phyloP scores from a whole-genome alignment of 2,329 filamentous ascomycete genomes.

The Stachybotrys chartarum region DNA sequence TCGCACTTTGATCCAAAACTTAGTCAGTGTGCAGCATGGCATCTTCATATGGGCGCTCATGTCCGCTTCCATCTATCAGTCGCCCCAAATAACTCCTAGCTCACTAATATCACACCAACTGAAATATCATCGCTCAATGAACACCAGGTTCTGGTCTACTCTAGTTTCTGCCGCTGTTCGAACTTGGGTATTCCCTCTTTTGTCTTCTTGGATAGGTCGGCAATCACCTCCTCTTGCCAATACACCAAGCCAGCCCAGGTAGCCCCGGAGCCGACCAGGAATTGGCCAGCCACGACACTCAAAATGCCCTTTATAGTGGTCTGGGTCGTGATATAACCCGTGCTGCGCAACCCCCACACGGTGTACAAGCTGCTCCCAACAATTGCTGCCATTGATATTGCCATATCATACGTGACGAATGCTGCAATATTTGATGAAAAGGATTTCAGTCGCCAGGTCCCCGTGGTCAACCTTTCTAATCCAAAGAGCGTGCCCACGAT shows the following conservation, averaged over 20 bases:
- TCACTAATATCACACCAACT: too few relatives aligned
- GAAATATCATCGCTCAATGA: too few relatives aligned
- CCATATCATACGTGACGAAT: not conserved
- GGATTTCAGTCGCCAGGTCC: not conserved
- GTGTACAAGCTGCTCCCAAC: slow-evolving; percentile 7
- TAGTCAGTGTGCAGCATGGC: too few relatives aligned
- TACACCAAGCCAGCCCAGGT: slow-evolving; percentile 14
- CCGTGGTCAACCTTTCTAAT: not conserved
- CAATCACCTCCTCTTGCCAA: slow-evolving; percentile 11
- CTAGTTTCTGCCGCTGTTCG: too few relatives aligned
- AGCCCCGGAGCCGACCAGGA: slow-evolving; percentile 12
- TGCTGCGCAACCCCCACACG: slow-evolving; percentile 12
- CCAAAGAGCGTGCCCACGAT: not conserved
- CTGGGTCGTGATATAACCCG: slow-evolving; percentile 12
- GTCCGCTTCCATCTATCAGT: too few relatives aligned
- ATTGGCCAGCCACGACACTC: slow-evolving; percentile 2
- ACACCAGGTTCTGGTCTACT: too few relatives aligned
- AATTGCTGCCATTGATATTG: not conserved
- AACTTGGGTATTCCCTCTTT: too few relatives aligned
- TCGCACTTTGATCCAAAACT: too few relatives aligned
- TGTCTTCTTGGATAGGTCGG: too few relatives aligned
- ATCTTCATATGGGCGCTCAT: too few relatives aligned
- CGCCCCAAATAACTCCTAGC: too few relatives aligned
- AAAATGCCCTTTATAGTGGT: slow-evolving; percentile 1
- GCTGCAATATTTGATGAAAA: not conserved